Conservation (phyloP, 495 filamentous ascomycete species). For the Bathelium albidoporum region DNA sequence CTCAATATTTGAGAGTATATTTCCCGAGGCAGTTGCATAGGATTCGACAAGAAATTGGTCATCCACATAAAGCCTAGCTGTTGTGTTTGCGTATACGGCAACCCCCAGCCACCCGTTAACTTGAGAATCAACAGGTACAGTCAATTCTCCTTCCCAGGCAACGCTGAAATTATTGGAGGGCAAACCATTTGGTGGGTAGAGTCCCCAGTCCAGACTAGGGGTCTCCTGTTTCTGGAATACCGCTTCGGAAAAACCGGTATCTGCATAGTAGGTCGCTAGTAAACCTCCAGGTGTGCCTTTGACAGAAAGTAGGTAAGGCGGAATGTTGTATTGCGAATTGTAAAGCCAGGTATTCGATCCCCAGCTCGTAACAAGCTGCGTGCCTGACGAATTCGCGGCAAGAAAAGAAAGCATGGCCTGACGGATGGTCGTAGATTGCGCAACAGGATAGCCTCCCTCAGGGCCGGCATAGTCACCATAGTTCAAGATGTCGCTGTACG, state of each 20-base stretch:
- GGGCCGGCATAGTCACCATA: slow-evolving; percentile 34
- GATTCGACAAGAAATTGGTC: slow-evolving; percentile 16
- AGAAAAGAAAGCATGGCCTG: slow-evolving; percentile 32
- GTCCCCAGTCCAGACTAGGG: slow-evolving; percentile 34
- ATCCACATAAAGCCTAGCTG: slow-evolving; percentile 31
- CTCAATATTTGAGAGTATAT: slow-evolving; percentile 22
- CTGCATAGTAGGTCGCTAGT: slow-evolving; percentile 34
- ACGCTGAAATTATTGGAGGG: slow-evolving; percentile 38
- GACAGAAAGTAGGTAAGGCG: slow-evolving; percentile 31
- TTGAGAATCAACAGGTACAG: slow-evolving; percentile 29
- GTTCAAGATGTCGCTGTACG: slow-evolving; percentile 36
- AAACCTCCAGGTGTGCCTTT: slow-evolving; percentile 30
- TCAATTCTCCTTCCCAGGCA: slow-evolving; percentile 32
- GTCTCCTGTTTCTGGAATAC: slow-evolving; percentile 25
- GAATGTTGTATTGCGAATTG: slow-evolving; percentile 35
- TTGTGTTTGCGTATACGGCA: slow-evolving; percentile 32
- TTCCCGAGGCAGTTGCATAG: slow-evolving; percentile 17
- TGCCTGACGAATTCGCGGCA: slow-evolving; percentile 15
- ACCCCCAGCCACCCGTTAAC: slow-evolving; percentile 26
- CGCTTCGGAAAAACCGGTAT: slow-evolving; percentile 30
- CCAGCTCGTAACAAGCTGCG: slow-evolving; percentile 33
- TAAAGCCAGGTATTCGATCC: slow-evolving; percentile 35
- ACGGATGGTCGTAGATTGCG: slow-evolving; percentile 31
- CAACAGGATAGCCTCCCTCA: slow-evolving; percentile 34
- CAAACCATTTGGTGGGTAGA: slow-evolving; percentile 34